Evolutionary conservation across 208 protist genomes (phyloP).

Genomic region (Wallacemonas sp.): DNA sequence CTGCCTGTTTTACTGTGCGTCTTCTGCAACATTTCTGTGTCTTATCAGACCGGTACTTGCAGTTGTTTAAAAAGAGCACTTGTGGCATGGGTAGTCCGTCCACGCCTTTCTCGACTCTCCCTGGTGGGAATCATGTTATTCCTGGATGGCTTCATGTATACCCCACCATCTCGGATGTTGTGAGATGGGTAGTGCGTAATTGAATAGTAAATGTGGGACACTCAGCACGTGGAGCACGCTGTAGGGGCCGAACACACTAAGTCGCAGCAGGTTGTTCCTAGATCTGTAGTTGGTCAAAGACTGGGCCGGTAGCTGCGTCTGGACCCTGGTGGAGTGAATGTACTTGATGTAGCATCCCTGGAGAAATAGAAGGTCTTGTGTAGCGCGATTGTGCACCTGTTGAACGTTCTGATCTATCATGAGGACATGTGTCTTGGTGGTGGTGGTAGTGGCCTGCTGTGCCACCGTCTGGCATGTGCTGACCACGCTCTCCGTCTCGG

Average conservation of each 20-base stretch:
- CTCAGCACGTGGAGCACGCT: neutral
- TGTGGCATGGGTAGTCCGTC: slow-evolving; percentile 1
- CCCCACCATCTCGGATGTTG: neutral
- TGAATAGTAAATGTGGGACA: neutral
- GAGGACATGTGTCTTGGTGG: neutral
- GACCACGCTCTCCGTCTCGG: neutral
- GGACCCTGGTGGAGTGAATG: neutral
- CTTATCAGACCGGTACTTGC: neutral
- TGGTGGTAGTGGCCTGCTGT: neutral
- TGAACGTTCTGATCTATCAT: neutral
- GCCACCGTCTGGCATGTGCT: neutral
- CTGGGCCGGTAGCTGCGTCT: neutral
- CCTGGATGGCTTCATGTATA: neutral
- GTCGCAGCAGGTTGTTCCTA: neutral
- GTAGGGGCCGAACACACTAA: neutral
- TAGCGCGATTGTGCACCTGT: neutral
- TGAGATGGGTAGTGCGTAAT: neutral
- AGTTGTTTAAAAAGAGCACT: neutral
- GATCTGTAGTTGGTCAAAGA: slow-evolving; percentile 1
- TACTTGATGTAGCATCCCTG: neutral
- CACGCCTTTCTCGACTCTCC: neutral
- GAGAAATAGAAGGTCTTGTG: neutral
- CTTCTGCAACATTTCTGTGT: neutral
- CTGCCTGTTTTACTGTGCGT: neutral
- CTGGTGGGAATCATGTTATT: neutral